phyloP scores from a whole-genome alignment of 164 flowering plant genomes.

The Stephania cephalantha region DNA sequence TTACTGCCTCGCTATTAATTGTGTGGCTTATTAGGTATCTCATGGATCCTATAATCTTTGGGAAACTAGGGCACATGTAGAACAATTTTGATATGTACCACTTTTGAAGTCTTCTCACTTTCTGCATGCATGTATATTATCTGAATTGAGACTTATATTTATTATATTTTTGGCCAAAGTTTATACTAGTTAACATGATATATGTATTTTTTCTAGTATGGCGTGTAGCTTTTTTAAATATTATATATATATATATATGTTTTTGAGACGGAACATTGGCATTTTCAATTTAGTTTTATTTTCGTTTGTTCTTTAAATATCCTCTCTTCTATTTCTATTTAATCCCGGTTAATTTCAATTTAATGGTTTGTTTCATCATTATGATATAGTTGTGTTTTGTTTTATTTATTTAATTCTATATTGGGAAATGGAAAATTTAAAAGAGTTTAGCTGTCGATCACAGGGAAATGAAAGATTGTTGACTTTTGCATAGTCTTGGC shows the following conservation, averaged over 20 bases:
- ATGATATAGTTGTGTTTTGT: too few relatives aligned
- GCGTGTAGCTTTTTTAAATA: too few relatives aligned
- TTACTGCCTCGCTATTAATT: too few relatives aligned
- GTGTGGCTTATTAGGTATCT: neutral
- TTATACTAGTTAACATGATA: neutral
- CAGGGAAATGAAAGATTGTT: too few relatives aligned
- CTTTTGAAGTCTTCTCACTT: neutral
- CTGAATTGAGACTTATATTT: too few relatives aligned
- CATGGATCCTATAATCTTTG: neutral
- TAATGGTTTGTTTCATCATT: neutral
- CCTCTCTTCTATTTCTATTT: neutral
- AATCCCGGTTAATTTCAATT: neutral
- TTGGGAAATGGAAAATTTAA: too few relatives aligned
- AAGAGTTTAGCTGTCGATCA: too few relatives aligned
- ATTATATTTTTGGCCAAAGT: neutral
- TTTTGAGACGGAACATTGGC: neutral
- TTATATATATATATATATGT: too few relatives aligned
- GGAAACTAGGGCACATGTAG: neutral
- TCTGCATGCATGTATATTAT: too few relatives aligned
- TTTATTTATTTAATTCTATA: too few relatives aligned
- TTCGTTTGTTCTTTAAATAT: too few relatives aligned
- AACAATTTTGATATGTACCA: neutral
- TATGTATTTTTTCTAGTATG: neutral
- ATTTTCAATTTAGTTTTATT: neutral
- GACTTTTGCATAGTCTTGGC: too few relatives aligned